Conservation (phyloP, 768 basidiomycete genomes). For the Tylopilus plumbeoviolaceoides region DNA sequence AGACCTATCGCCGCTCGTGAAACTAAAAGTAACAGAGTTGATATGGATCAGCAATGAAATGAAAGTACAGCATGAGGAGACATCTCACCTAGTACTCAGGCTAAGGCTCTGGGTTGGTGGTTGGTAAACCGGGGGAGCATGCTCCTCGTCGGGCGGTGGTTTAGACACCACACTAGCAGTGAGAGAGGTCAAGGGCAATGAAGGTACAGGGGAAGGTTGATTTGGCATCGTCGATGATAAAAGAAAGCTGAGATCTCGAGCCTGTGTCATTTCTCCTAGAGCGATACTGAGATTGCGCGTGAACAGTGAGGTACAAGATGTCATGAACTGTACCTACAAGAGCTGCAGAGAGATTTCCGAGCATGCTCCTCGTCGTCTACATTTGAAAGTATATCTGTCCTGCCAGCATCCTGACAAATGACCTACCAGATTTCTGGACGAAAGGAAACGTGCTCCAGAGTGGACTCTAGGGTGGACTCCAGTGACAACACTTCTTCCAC, state of each 20-base stretch:
- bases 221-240: conserved; percentile 41
- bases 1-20: conserved; percentile 1
- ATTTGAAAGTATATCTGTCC: background rate
- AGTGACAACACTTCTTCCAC: background rate
- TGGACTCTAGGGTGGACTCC: too few relatives aligned
- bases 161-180: conserved; percentile 65
- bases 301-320: conserved; percentile 4
- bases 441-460: conserved; percentile 15
- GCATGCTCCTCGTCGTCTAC: conserved; percentile 6
- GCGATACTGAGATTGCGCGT: conserved; percentile 49
- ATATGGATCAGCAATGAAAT: background rate
- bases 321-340: conserved; percentile 48
- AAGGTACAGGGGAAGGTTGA: conserved; percentile 26
- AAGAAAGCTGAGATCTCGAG: conserved; percentile 62
- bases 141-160: too few relatives aligned
- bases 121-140: conserved; percentile 25
- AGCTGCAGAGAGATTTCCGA: conserved; percentile 66
- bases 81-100: background rate
- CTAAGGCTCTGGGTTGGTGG: background rate
- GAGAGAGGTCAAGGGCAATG: conserved; percentile 34
- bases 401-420: conserved; percentile 15
- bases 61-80: background rate
- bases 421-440: conserved; percentile 23
- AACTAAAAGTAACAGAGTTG: background rate
- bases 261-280: conserved; percentile 75